Evolutionary conservation across 1,139 yeast species (phyloP), one percentile per base, ranked within the genome.

Genomic region (Yamadazyma triangularis): DNA sequence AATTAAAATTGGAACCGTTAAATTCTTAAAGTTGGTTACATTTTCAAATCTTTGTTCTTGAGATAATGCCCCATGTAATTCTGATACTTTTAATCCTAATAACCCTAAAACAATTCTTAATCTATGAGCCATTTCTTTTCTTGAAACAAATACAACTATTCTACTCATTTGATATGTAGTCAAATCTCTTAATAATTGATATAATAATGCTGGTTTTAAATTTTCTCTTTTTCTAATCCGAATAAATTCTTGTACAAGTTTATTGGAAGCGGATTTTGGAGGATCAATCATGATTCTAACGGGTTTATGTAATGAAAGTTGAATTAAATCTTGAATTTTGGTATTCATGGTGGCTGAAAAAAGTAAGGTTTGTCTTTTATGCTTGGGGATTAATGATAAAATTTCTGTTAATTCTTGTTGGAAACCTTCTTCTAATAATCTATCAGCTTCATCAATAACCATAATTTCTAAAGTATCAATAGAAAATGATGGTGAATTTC

Each of bases 361-460:
- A 48, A 91, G 66, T 61, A 93, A 64, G 0, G 97, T 89, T 60
- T 91, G 99, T 55, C 98, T 78, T 58, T 86, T 86, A 42, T 66
- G 70, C 34, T 79, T 73, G 23, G 99, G 98, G 46, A 93, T 71
- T 36, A 89, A 67, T 15, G 85, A 74, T 57, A 93, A 72, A 38
- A 91, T 89, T 54, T 91, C 98, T 8, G 88, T 82, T 48, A 91
- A 67, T 60, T 91, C 98, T 31, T 79, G 88, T 56, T 89, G 96
- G 76, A 91, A 91, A 49, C 98, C 98, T 61, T 91, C 98, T 56
- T 91, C 99, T 47, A 91, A 72, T 98, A 91, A 91, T 65, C 99
- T 79, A 69, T 93, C 99, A 35, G 98, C 99, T 66, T 88, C 97
- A 65, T 93, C 98, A 46, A 91, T 76, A 20, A 93, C 94, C 50